These are phyloP conservation scores for Annulohypoxylon truncatum DNA, from an alignment of 2,329 filamentous ascomycete genomes.

Conservation along the genomic window DNA sequence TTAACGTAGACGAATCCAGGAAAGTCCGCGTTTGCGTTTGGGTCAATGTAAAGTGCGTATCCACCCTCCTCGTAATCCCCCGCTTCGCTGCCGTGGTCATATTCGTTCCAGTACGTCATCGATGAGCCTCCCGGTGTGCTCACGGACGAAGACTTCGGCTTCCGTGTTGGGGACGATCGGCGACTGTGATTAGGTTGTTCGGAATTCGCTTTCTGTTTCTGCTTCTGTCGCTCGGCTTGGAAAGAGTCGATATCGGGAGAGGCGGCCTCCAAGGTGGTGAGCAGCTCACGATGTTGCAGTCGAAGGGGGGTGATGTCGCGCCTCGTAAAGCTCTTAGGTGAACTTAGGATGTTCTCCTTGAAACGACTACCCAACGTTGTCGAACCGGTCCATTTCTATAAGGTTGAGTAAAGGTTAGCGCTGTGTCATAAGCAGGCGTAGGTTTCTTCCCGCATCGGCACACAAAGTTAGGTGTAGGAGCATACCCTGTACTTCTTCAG, in stretches of 20 bases:
- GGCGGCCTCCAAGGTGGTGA: constrained; percentile 59
- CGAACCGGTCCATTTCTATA: constrained; percentile 84
- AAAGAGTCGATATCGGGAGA: constrained; percentile 50
- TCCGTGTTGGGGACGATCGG: constrained; percentile 35
- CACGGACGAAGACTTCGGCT: constrained; percentile 29
- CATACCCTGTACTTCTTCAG: constrained; percentile 83
- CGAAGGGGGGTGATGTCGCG: constrained; percentile 70
- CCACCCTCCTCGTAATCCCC: constrained; percentile 64
- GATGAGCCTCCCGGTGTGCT: constrained; percentile 32
- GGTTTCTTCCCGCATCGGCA: constrained; percentile 17
- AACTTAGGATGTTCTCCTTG: constrained; percentile 71
- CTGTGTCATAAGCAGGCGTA: constrained; percentile 2
- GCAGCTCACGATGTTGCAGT: constrained; percentile 63
- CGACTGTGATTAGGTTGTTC: constrained; percentile 36
- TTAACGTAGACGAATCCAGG: constrained; percentile 72
- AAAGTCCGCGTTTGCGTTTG: constrained; percentile 69
- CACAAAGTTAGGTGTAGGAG: constrained; percentile 16
- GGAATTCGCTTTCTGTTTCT: constrained; percentile 11
- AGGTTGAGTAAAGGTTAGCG: constrained; percentile 16
- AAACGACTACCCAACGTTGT: constrained; percentile 72
- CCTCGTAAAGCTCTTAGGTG: constrained; percentile 77
- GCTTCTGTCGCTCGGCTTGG: constrained; percentile 22
- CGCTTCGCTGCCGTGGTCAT: constrained; percentile 81
- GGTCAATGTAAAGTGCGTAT: constrained; percentile 81
- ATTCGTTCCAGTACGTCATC: constrained; percentile 82